Percentiles rank a stretch among this genome's conserved stretches.
Evolutionary conservation across 345 rosid species (phyloP).

Genomic region (Eucalyptus rudis): DNA sequence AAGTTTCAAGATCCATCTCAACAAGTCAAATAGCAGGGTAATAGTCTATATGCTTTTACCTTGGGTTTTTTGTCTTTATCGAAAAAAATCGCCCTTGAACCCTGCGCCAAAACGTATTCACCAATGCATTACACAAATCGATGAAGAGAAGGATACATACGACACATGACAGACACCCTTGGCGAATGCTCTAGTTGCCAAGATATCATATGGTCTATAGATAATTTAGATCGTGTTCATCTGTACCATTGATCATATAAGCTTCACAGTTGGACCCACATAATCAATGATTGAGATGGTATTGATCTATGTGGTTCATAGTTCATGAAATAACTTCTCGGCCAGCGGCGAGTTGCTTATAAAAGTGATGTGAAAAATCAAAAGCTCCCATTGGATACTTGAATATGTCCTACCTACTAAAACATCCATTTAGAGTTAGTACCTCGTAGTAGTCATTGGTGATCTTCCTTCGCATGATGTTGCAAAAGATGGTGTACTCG

Average conservation of each 20-base stretch:
- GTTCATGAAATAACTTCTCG: not conserved
- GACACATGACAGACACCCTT: not conserved
- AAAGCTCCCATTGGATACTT: not conserved
- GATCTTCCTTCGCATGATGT: not conserved
- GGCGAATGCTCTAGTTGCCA: not conserved
- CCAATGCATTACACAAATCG: not conserved
- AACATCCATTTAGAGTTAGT: not conserved
- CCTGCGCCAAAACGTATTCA: not conserved
- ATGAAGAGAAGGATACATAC: not conserved
- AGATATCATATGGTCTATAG: not conserved
- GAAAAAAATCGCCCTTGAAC: conserved; percentile 2
- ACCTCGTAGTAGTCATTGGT: conserved; percentile 1
- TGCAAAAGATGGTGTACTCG: not conserved
- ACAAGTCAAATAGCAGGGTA: not conserved
- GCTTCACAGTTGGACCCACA: not conserved
- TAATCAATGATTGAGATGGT: not conserved
- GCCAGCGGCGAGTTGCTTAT: not conserved
- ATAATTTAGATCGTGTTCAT: not conserved
- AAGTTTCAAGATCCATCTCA: not conserved
- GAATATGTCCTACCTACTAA: not conserved
- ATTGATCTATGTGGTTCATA: not conserved
- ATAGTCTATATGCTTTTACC: not conserved
- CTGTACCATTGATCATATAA: not conserved
- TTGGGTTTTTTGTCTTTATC: conserved; percentile 5
- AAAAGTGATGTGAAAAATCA: not conserved